Evolutionary conservation across 2,329 filamentous ascomycete species (phyloP).

Genomic region (Cadophora gregata): DNA sequence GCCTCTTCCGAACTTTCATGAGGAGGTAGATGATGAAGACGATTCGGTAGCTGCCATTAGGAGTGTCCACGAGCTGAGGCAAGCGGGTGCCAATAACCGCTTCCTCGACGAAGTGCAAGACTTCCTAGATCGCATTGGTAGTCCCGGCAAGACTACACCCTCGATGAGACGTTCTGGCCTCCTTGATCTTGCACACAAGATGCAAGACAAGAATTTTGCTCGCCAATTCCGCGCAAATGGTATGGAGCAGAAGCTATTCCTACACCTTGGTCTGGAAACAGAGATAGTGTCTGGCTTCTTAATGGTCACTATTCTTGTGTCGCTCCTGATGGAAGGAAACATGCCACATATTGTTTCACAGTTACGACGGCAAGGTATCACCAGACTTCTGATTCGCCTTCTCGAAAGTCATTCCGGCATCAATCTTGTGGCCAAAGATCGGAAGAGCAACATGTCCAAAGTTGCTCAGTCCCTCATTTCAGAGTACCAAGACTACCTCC

Average conservation of each 20-base stretch:
- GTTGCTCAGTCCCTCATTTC: slow-evolving; percentile 62
- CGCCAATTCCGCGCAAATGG: slow-evolving; percentile 76
- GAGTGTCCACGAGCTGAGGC: slow-evolving; percentile 69
- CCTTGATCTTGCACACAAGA: slow-evolving; percentile 63
- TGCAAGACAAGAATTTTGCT: slow-evolving; percentile 67
- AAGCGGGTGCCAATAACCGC: slow-evolving; percentile 70
- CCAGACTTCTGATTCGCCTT: slow-evolving; percentile 60
- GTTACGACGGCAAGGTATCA: slow-evolving; percentile 59
- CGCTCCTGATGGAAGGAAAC: slow-evolving; percentile 65
- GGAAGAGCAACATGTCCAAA: slow-evolving; percentile 72
- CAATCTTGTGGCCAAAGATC: slow-evolving; percentile 64
- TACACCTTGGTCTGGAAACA: slow-evolving; percentile 61
- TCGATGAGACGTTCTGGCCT: slow-evolving; percentile 64
- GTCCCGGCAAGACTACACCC: slow-evolving; percentile 52
- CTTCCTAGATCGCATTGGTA: slow-evolving; percentile 64
- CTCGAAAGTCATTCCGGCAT: slow-evolving; percentile 62
- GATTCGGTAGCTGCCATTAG: slow-evolving; percentile 54
- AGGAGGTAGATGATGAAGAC: slow-evolving; percentile 41
- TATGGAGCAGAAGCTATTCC: slow-evolving; percentile 71
- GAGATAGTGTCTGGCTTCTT: slow-evolving; percentile 69
- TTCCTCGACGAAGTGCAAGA: slow-evolving; percentile 71
- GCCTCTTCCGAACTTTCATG: slow-evolving; percentile 40
- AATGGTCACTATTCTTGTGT: slow-evolving; percentile 66
- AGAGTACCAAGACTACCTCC: slow-evolving; percentile 59
- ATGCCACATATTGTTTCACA: slow-evolving; percentile 65